Base-by-base conservation (phyloP, 2,329 filamentous ascomycete genomes). In the Fusarium zealandicum region DNA sequence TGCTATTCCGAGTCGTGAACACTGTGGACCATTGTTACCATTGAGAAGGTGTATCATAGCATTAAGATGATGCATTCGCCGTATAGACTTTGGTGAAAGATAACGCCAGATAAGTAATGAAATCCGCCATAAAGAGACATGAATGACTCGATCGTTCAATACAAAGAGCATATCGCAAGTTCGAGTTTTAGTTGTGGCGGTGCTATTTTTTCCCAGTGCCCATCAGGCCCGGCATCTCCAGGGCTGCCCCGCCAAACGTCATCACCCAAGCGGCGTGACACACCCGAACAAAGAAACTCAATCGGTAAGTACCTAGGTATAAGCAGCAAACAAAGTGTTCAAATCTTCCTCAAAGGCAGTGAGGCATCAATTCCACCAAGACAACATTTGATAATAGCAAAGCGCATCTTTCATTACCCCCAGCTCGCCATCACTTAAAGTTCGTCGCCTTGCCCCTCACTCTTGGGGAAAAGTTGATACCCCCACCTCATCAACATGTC, bases 401-500 rank as follows among this genome's bases (percentile, higher is more conserved):
- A 4, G 9, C n/a, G 8, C 9, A 8, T 13, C 12, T 32, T 13
- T 30, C 6, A 5, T 6, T 6, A 11, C 8, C 4, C 9, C n/a
- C 27, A 6, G 27, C 17, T 40, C 1, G 37, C 18, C 33, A 46
- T 27, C 16, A 17, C 11, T 10, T 25, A 25, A 46, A 22, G 20
- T 8, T 39, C 35, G n/a, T 14, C 11, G 12, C 9, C 16, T 31
- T 48, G 41, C 51, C 59, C 52, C 50, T 62, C 57, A 47, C 37
- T 45, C 20, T 49, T 25, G 54, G 40, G 17, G 14, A 47, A 46
- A 44, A 43, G n/a, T n/a, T n/a, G n/a, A n/a, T n/a, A n/a, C n/a
- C n/a, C n/a, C n/a, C n/a, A n/a, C 27, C 14, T 12, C 18, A n/a
- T 50, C 61, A 70, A 22, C 32, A 83, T 83, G 80, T 82, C 80